Conservation (phyloP, 2,329 filamentous ascomycete genomes). For the Magnaporthiopsis rhizophila region DNA sequence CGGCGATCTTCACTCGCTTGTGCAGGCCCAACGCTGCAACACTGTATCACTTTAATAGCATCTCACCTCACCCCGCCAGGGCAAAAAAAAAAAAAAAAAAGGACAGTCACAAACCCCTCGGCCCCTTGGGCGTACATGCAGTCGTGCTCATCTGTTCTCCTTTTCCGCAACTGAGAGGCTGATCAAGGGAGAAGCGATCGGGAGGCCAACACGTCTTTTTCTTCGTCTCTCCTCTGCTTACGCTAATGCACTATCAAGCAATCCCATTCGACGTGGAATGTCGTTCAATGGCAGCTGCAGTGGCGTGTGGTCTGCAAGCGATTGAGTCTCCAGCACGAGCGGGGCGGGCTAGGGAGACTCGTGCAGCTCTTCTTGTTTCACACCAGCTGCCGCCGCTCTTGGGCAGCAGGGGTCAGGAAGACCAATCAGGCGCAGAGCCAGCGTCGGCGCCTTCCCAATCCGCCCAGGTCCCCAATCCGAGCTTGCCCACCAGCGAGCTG, state of each 20-base stretch:
- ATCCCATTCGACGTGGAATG: not conserved
- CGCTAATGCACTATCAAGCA: not conserved
- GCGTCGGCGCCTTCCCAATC: not conserved
- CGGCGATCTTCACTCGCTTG: not conserved
- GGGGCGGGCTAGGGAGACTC: slow-evolving; percentile 2
- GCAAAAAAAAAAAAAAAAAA: not conserved
- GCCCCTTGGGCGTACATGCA: not conserved
- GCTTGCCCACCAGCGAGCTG: slow-evolving; percentile 4
- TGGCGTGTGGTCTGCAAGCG: not conserved
- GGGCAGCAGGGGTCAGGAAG: slow-evolving; percentile 4
- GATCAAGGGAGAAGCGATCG: not conserved
- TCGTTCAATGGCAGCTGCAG: not conserved
- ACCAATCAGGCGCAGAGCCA: slow-evolving; percentile 1
- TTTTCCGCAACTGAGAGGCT: not conserved
- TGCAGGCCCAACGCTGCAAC: not conserved
- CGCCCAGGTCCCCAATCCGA: not conserved
- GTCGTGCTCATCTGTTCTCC: not conserved
- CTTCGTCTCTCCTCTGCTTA: not conserved
- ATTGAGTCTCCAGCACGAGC: not conserved
- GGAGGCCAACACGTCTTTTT: not conserved
- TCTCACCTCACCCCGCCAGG: not conserved
- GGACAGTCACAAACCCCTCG: not conserved
- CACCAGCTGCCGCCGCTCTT: slow-evolving; percentile 13
- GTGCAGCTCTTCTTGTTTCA: slow-evolving; percentile 13
- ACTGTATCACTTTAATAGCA: not conserved